Evolutionary conservation across 2,329 filamentous ascomycete genomes (phyloP).

Genomic region (Aspergillus pseudoviridinutans): DNA sequence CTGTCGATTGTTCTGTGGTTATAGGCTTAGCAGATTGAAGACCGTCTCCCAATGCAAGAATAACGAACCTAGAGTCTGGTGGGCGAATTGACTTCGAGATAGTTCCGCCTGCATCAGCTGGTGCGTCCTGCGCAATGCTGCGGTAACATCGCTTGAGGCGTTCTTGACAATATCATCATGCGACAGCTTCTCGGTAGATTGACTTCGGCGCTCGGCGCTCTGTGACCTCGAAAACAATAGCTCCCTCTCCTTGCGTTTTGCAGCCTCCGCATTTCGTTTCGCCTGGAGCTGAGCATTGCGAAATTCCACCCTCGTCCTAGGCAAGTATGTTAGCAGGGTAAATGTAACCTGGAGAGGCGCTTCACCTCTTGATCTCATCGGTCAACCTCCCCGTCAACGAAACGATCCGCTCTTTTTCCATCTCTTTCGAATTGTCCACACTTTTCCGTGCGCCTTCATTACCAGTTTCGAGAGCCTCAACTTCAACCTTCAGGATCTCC

Average conservation of each 20-base stretch:
- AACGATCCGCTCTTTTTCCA: constrained; percentile 62
- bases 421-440: constrained; percentile 51
- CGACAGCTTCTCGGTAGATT: constrained; percentile 50
- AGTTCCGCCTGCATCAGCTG: constrained; percentile 82
- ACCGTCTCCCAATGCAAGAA: neutral
- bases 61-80: constrained; percentile 65
- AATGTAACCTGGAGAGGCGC: neutral
- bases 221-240: constrained; percentile 61
- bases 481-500: constrained; percentile 73
- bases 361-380: constrained; percentile 69
- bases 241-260: constrained; percentile 72
- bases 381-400: constrained; percentile 64
- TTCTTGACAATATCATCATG: constrained; percentile 70
- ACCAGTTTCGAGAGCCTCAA: constrained; percentile 61
- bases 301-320: constrained; percentile 62
- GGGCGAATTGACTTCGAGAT: constrained; percentile 79
- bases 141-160: constrained; percentile 78
- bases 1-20: constrained; percentile 64
- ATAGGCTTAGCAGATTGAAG: constrained; percentile 4
- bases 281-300: constrained; percentile 77
- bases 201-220: constrained; percentile 24
- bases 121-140: constrained; percentile 78
- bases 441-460: constrained; percentile 31
- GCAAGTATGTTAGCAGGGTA: neutral
- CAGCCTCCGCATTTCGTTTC: constrained; percentile 68